phyloP scores from a whole-genome alignment of 164 flowering plant species.

The Protea cynaroides region DNA sequence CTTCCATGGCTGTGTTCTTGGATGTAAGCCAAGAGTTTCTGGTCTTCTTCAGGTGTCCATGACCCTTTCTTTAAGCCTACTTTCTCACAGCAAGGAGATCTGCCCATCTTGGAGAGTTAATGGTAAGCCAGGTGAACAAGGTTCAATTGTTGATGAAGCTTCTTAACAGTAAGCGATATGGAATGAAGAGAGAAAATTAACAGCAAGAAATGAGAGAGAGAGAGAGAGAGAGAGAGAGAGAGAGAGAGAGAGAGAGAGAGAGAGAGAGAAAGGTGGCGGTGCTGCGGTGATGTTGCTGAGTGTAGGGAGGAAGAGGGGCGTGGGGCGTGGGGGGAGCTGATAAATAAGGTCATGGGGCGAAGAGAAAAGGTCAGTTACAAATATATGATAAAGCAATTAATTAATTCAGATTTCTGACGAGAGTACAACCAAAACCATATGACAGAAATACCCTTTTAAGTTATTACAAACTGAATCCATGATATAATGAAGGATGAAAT shows the following conservation, averaged over 20 bases:
- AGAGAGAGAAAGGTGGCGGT: no score
- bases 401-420: no score
- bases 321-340: background rate
- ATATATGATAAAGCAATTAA: background rate
- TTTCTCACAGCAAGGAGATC: slow-evolving; percentile 15
- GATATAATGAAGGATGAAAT: background rate
- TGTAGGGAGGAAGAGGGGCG: background rate
- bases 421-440: background rate
- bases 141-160: background rate
- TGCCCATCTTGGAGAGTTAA: background rate
- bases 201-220: no score
- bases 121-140: background rate
- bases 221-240: background rate
- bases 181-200: background rate
- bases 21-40: slow-evolving; percentile 5
- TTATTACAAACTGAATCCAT: background rate
- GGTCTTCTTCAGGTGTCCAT: slow-evolving; percentile 12
- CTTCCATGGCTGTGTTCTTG: slow-evolving; percentile 10
- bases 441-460: background rate
- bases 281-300: no score
- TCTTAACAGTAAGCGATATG: background rate
- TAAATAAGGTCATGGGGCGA: background rate
- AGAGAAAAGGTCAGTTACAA: background rate
- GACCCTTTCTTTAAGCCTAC: slow-evolving; percentile 12
- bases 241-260: background rate